phyloP scores from a whole-genome alignment of 164 flowering plant genomes.

The Nymphaea colorata region DNA sequence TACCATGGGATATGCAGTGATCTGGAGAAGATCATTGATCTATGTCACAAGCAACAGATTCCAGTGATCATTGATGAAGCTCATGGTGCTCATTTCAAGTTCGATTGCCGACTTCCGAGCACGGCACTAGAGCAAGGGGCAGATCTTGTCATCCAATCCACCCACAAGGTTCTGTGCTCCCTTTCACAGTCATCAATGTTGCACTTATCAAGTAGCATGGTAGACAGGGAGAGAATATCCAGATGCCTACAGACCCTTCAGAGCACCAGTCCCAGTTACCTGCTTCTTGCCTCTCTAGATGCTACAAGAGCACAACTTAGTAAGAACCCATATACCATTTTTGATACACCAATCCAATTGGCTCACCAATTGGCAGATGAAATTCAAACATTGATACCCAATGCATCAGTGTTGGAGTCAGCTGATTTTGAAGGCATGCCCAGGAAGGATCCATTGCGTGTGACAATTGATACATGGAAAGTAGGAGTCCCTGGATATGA shows the following conservation, averaged over 20 bases:
- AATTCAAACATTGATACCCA: conserved; percentile 12
- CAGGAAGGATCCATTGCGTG: conserved; percentile 30
- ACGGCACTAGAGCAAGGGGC: conserved; percentile 47
- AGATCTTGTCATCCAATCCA: conserved; percentile 44
- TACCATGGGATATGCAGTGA: too few relatives aligned
- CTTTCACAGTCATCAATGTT: conserved; percentile 50
- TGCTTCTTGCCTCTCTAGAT: conserved; percentile 42
- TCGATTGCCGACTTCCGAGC: conserved; percentile 30
- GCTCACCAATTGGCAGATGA: conserved; percentile 12
- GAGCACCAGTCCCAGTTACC: conserved; percentile 47
- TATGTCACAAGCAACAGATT: too few relatives aligned
- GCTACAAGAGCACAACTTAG: conserved; percentile 44
- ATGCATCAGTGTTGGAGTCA: conserved; percentile 20
- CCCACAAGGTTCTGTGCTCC: conserved; percentile 45
- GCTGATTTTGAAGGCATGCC: conserved; percentile 15
- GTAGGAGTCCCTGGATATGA: conserved; percentile 42
- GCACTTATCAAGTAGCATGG: conserved; percentile 34
- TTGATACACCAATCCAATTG: conserved; percentile 21
- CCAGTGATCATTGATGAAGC: conserved; percentile 47
- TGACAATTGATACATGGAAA: conserved; percentile 26
- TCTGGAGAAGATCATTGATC: too few relatives aligned
- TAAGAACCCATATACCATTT: conserved; percentile 19
- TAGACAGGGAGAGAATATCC: conserved; percentile 32
- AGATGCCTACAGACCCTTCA: conserved; percentile 41
- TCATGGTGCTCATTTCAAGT: conserved; percentile 46